phyloP scores from a whole-genome alignment of 2,329 filamentous ascomycete genomes.

The Neonectria magnoliae region DNA sequence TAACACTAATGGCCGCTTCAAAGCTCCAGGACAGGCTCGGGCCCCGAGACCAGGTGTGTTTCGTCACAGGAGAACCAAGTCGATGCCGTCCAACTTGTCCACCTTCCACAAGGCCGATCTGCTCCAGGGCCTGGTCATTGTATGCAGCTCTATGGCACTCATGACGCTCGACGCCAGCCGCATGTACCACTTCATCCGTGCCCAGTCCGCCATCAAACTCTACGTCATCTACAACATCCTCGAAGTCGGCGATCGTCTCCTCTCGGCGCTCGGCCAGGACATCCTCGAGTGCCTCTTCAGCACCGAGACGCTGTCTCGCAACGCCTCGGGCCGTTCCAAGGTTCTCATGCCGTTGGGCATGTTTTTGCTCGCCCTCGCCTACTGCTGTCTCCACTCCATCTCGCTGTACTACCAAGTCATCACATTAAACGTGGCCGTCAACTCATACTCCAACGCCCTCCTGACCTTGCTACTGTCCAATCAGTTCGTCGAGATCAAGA shows the following conservation, averaged over 20 bases:
- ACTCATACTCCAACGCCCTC: conserved; percentile 96
- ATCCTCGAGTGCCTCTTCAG: conserved; percentile 96
- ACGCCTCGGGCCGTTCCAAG: conserved; percentile 89
- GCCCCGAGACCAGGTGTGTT: conserved; percentile 49
- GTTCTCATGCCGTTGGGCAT: conserved; percentile 88
- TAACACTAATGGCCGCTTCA: conserved; percentile 26
- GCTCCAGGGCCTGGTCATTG: conserved; percentile 87
- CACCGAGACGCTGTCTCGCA: conserved; percentile 88
- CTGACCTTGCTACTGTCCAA: conserved; percentile 94
- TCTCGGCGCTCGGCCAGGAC: conserved; percentile 93
- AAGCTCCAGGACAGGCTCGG: conserved; percentile 28
- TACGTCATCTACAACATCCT: conserved; percentile 99
- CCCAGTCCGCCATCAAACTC: conserved; percentile 95
- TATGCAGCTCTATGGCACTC: conserved; percentile 84
- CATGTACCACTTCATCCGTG: conserved; percentile 98
- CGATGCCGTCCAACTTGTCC: conserved; percentile 83
- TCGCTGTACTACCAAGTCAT: conserved; percentile 97
- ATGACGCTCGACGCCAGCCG: conserved; percentile 94
- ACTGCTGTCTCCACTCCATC: conserved; percentile 88
- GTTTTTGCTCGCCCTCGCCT: conserved; percentile 85
- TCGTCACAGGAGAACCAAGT: conserved; percentile 80
- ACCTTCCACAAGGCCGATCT: conserved; percentile 96
- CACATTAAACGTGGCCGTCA: conserved; percentile 96
- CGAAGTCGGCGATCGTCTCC: conserved; percentile 88
- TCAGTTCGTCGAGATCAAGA: conserved; percentile 99